These are phyloP conservation scores for Kwoniella dejecticola DNA, from an alignment of 768 basidiomycete species.

Conservation along the genomic window DNA sequence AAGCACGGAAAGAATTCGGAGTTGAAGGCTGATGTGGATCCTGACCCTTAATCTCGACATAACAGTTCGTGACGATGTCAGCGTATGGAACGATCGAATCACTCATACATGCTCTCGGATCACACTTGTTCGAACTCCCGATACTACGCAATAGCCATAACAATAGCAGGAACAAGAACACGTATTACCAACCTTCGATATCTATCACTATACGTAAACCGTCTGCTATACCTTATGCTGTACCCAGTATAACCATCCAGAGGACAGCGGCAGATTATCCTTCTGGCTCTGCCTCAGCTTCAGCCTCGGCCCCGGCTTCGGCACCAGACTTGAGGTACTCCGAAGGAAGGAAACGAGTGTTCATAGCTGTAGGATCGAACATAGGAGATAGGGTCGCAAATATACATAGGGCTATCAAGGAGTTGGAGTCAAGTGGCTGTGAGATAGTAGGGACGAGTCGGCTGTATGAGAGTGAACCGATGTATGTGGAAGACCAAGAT, in stretches of 20 bases:
- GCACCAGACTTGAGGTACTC: constrained; percentile 32
- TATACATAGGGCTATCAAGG: constrained; percentile 73
- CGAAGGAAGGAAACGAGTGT: constrained; percentile 54
- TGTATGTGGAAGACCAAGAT: constrained; percentile 93
- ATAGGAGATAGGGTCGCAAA: constrained; percentile 82
- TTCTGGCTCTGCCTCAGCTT: no score
- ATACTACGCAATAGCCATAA: constrained; percentile 32
- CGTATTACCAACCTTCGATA: constrained; percentile 52
- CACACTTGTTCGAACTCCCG: constrained; percentile 57
- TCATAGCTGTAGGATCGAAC: constrained; percentile 86
- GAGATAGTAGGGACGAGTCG: constrained; percentile 64
- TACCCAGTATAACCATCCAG: constrained; percentile 66
- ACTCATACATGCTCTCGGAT: constrained; percentile 64
- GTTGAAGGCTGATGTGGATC: no score
- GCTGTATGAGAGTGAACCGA: constrained; percentile 88
- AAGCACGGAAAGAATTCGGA: no score
- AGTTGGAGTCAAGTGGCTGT: constrained; percentile 62
- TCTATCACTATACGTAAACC: constrained; percentile 71
- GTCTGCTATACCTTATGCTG: constrained; percentile 70
- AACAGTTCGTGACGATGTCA: constrained; percentile 61
- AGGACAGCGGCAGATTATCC: constrained; percentile 36
- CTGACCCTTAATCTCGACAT: no score
- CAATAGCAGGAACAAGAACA: no score
- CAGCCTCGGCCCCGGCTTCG: not conserved
- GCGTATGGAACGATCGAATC: constrained; percentile 70